Base-by-base conservation (phyloP, 306 rosid species). In the Gleditsia sinensis region DNA sequence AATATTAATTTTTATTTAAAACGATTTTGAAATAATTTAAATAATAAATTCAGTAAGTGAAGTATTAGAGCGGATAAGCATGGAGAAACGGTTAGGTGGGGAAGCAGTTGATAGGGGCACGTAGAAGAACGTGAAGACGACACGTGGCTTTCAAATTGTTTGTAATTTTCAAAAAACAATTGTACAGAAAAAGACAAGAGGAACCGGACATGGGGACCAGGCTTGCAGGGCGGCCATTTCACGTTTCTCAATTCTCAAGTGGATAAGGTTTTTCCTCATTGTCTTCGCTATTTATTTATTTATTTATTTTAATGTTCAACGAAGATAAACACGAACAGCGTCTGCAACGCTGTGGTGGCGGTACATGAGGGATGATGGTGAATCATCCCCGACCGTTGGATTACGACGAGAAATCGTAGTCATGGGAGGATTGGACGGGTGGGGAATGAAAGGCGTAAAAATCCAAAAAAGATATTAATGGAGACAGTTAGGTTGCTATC, bases 211-310 rank as follows among this genome's bases (percentile, higher is more conserved):
- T 46, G 34, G 23, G 1, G 23, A 12, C 28, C 45, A 33, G 9
- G 49, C 43, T 5, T 28, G 30, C 21, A 6, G 37, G 75, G 51
- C 57, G 76, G 76, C 76, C 37, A 49, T 37, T 58, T 77, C 45
- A 58, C 75, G 27, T 19, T 75, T 75, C 60, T 34, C 49, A 58
- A 40, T 20, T 48, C 45, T 21, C 12, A 36, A 37, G 39, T 61
- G 72, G 76, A 77, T 77, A 77, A 69, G 71, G 60, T 67, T 69
- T 49, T 62, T 16, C 1, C 17, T 74, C 39, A 16, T 14, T 37
- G 20, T 69, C 14, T 12, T 14, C 8, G 12, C 30, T 48, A 13
- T 42, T 17, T 12, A 16, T 4, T 23, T 16, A 16, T 1, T 2
- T 24, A 37, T 42, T 25, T 56, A 12, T 20, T 37, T 13, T n/a